These are phyloP conservation scores for Xylariaceae sp. DNA, from an alignment of 2,329 filamentous ascomycete species.

Conservation along the genomic window DNA sequence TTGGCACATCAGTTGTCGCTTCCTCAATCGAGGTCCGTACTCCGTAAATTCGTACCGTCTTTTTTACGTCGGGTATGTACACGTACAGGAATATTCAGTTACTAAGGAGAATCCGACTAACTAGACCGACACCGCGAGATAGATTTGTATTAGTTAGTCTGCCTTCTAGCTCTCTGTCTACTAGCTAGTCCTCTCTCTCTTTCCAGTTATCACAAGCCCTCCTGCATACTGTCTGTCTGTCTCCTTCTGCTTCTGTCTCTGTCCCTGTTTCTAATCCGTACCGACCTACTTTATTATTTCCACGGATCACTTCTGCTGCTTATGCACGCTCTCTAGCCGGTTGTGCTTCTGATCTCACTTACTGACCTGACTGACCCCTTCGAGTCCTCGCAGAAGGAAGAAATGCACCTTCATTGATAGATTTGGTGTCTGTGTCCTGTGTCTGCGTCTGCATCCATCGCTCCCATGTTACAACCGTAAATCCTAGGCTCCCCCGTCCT, in stretches of 20 bases:
- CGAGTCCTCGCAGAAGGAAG: slow-evolving; percentile 3
- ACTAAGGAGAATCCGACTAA: neutral
- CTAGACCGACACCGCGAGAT: neutral
- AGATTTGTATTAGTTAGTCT: neutral
- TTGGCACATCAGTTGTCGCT: neutral
- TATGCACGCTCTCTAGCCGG: neutral
- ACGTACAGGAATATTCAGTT: neutral
- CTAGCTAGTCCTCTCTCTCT: neutral
- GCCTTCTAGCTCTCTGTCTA: neutral
- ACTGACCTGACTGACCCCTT: neutral
- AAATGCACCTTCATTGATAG: slow-evolving; percentile 14
- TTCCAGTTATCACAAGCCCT: neutral
- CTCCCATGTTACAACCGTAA: slow-evolving; percentile 27
- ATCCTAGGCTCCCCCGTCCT: slow-evolving; percentile 10
- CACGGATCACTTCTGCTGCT: neutral
- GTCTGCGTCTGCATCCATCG: slow-evolving; percentile 10
- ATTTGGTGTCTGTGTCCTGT: neutral
- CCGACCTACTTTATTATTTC: neutral
- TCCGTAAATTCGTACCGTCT: neutral
- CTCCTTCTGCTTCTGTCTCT: neutral
- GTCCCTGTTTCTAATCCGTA: neutral
- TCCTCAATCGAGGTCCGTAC: neutral
- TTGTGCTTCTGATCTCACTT: slow-evolving; percentile 2
- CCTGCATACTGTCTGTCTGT: neutral
- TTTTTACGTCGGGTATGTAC: neutral